Percentiles rank a stretch among this genome's conserved stretches.
Conservation (phyloP, 2,329 filamentous ascomycete genomes). For the Nigrograna mackinnonii region DNA sequence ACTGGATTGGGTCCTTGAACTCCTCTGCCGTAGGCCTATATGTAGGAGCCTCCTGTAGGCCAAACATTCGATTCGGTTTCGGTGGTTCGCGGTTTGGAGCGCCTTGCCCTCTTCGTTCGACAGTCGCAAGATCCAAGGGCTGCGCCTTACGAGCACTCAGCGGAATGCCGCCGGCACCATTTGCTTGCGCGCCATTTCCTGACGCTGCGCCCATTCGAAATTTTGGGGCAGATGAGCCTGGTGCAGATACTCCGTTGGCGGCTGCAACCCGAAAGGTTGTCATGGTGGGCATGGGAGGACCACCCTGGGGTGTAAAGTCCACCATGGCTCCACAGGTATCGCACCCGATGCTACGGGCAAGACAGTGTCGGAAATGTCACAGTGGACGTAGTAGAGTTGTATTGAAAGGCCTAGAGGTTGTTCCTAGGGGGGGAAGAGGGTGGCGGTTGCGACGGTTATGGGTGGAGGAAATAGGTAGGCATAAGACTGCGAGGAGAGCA, state of each 20-base stretch:
- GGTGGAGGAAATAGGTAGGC: constrained; percentile 31
- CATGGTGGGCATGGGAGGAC: constrained; percentile 35
- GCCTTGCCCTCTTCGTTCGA: constrained; percentile 86
- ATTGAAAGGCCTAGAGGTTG: too few relatives aligned
- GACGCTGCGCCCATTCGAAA: constrained; percentile 32
- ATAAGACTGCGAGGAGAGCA: constrained; percentile 30
- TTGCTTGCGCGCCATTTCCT: constrained; percentile 38
- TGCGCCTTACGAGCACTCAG: constrained; percentile 67
- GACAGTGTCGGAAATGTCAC: too few relatives aligned
- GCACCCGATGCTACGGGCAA: constrained; percentile 23
- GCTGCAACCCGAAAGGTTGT: constrained; percentile 42
- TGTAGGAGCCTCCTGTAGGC: constrained; percentile 85
- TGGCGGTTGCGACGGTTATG: constrained; percentile 29
- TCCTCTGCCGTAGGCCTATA: constrained; percentile 91
- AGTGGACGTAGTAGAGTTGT: too few relatives aligned
- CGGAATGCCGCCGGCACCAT: constrained; percentile 52
- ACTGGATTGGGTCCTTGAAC: constrained; percentile 91
- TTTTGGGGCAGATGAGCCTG: constrained; percentile 25
- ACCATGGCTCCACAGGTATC: constrained; percentile 35
- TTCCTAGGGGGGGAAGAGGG: too few relatives aligned
- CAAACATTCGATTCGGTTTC: constrained; percentile 81
- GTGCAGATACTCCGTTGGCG: constrained; percentile 25
- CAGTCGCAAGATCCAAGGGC: constrained; percentile 82
- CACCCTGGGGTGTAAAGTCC: constrained; percentile 37
- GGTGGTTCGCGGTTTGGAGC: constrained; percentile 74